Base-by-base conservation (phyloP, 352 stramenopile species). In the Albugo laibachii region DNA sequence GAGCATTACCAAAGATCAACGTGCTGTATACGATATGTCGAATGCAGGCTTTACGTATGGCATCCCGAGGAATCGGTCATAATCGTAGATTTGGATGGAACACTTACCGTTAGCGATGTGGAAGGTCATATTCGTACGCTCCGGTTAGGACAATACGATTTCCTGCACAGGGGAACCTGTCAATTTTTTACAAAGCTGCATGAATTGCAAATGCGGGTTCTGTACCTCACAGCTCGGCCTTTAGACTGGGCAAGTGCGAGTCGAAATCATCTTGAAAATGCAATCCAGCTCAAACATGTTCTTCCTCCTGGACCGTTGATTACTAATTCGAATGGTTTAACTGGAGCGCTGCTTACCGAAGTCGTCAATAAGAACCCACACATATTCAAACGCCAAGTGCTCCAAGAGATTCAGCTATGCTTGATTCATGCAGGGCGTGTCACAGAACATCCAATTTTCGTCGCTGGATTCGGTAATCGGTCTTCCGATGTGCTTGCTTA, bases 291-390 rank as follows among this genome's bases (percentile, higher is more conserved):
- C 14, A 56, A 63, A 2, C 63, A 74, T 36, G 34, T 56, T 31
- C 57, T 89, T 11, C 76, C 76, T 0, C 67, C 69, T 6, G 76
- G 76, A 14, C 69, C 74, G 37, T 60, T 89, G 38, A 79, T 89
- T 54, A 89, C 76, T 2, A 89, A 85, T 51, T 83, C 73, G 19
- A 83, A 63, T 19, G 76, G 76, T 11, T 58, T 86, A 43, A 86
- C 74, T 1, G 76, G 76, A 13, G 76, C 76, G 13, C 52, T 89
- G 11, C 62, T 82, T 38, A 89, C 76, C 2, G 76, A 89, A 48
- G 76, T 86, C n/a, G 69, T 86, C 27, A 85, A 89, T 54, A 86
- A 84, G 53, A 89, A 78, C 47, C 76, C 76, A 13, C 63, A 89
- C 45, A 41, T 89, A 20, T 89, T 89, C 55, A 89, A 89, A 51